These are phyloP conservation scores for Trichoderma erinaceum DNA, from an alignment of 495 filamentous ascomycete species.

Conservation along the genomic window DNA sequence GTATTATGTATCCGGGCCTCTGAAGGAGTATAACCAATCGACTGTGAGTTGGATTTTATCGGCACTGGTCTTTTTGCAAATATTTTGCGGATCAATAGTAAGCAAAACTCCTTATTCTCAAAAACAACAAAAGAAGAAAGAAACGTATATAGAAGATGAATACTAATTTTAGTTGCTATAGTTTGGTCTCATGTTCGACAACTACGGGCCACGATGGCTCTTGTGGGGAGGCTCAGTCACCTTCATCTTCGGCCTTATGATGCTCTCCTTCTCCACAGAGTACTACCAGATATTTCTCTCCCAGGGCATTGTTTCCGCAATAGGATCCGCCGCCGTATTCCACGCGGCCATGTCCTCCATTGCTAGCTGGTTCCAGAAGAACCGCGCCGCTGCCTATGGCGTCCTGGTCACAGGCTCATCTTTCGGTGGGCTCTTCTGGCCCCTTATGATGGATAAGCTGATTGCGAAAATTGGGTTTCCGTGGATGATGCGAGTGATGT, in stretches of 20 bases:
- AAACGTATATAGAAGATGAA: not conserved
- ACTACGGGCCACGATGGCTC: slow-evolving; percentile 58
- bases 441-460: slow-evolving; percentile 63
- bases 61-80: slow-evolving; percentile 33
- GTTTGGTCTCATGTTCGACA: slow-evolving; percentile 61
- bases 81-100: slow-evolving; percentile 41
- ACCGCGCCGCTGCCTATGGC: slow-evolving; percentile 62
- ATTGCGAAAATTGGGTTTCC: slow-evolving; percentile 59
- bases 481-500: slow-evolving; percentile 67
- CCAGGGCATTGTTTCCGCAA: slow-evolving; percentile 48
- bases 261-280: slow-evolving; percentile 55
- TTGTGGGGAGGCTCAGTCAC: slow-evolving; percentile 53
- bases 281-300: slow-evolving; percentile 62
- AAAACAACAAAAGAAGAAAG: not conserved
- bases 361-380: slow-evolving; percentile 62
- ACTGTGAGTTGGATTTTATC: slow-evolving; percentile 56
- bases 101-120: slow-evolving; percentile 21
- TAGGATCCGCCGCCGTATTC: slow-evolving; percentile 59
- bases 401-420: slow-evolving; percentile 61
- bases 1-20: slow-evolving; percentile 46
- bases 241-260: slow-evolving; percentile 68
- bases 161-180: slow-evolving; percentile 21
- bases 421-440: slow-evolving; percentile 61
- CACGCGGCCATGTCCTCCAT: slow-evolving; percentile 55
- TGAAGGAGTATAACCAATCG: slow-evolving; percentile 42